phyloP scores from a whole-genome alignment of 805 yeast species.

The Candida silvatica region DNA sequence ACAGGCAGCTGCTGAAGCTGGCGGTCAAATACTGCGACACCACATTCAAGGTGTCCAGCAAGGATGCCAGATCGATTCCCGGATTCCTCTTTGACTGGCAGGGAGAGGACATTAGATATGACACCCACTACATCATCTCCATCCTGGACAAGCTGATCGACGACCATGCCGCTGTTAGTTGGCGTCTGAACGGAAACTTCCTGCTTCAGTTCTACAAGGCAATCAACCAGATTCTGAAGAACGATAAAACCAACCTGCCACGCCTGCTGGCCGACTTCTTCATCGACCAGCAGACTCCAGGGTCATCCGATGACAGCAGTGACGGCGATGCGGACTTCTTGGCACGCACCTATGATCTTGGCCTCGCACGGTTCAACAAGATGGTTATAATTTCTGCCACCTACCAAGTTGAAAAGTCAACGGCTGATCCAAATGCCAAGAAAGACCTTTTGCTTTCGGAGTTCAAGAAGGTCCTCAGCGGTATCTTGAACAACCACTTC shows the following conservation, averaged over 20 bases:
- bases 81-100: constrained; percentile 11
- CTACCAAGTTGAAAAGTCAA: constrained; percentile 7
- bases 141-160: constrained; percentile 15
- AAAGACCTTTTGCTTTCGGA: constrained; percentile 19
- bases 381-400: constrained; percentile 12
- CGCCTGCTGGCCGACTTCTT: constrained; percentile 10
- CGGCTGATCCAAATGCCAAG: constrained; percentile 7
- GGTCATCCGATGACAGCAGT: neutral
- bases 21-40: constrained; percentile 7
- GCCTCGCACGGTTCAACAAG: constrained; percentile 11
- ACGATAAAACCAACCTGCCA: constrained; percentile 4
- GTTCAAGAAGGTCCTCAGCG: constrained; percentile 21
- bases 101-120: constrained; percentile 12
- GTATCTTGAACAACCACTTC: constrained; percentile 16
- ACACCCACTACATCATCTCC: constrained; percentile 14
- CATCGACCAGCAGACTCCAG: constrained; percentile 4
- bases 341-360: constrained; percentile 4
- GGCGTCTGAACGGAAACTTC: constrained; percentile 14
- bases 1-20: constrained; percentile 13
- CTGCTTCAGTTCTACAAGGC: constrained; percentile 19
- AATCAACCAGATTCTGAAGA: constrained; percentile 17
- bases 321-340: constrained; percentile 1
- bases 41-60: constrained; percentile 1
- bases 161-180: constrained; percentile 12
- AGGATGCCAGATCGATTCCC: constrained; percentile 3